Percentiles rank a stretch among this genome's conserved stretches.
phyloP scores from a whole-genome alignment of 331 rosid species.

The Stylosanthes scabra region DNA sequence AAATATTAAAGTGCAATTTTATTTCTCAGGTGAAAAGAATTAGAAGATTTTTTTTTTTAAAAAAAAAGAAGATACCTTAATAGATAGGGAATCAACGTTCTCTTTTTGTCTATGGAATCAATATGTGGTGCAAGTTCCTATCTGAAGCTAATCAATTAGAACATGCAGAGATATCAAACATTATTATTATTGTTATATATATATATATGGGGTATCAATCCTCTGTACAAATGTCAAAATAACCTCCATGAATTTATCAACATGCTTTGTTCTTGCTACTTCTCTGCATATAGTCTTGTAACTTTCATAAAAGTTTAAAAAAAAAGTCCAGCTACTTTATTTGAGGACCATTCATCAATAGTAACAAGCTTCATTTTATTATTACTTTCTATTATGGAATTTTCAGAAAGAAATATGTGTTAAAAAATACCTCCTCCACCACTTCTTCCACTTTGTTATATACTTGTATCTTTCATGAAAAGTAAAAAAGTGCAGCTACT shows the following conservation, averaged over 20 bases:
- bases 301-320: too few relatives aligned
- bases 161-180: constrained; percentile 7
- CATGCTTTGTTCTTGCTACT: too few relatives aligned
- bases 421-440: too few relatives aligned
- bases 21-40: not conserved
- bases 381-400: too few relatives aligned
- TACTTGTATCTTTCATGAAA: constrained; percentile 32
- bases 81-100: not conserved
- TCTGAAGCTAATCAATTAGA: constrained; percentile 3
- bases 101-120: constrained; percentile 32
- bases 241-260: constrained; percentile 25
- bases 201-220: constrained; percentile 1
- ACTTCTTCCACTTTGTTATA: constrained; percentile 13
- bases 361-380: too few relatives aligned
- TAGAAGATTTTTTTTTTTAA: too few relatives aligned
- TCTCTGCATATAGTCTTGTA: too few relatives aligned
- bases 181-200: too few relatives aligned
- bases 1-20: not conserved
- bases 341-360: too few relatives aligned
- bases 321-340: too few relatives aligned
- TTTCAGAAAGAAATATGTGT: too few relatives aligned
- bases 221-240: constrained; percentile 23
- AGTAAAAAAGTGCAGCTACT: constrained; percentile 39
- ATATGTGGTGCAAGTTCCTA: constrained; percentile 5
- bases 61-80: not conserved